phyloP scores from a whole-genome alignment of 495 filamentous ascomycete species.

The Choiromyces venosus region DNA sequence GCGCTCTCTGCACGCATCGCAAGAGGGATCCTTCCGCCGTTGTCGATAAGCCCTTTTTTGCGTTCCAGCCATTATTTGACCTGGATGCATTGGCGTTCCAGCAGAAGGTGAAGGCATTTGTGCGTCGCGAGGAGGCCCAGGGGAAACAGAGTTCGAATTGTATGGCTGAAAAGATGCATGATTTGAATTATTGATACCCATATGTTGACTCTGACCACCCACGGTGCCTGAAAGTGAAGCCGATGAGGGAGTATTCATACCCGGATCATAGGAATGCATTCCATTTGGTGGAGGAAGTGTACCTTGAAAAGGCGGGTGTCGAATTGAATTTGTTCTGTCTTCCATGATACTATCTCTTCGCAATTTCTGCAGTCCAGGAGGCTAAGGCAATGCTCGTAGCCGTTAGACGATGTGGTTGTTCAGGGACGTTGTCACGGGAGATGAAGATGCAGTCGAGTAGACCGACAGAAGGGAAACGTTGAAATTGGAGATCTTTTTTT shows the following conservation, averaged over 20 bases:
- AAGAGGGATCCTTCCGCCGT: slow-evolving; percentile 91
- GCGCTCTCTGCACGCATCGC: slow-evolving; percentile 92
- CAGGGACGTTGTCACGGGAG: slow-evolving; percentile 24
- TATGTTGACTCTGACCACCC: slow-evolving; percentile 30
- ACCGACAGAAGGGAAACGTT: slow-evolving; percentile 17
- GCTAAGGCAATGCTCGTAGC: slow-evolving; percentile 30
- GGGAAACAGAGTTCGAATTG: slow-evolving; percentile 40
- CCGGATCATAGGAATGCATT: slow-evolving; percentile 33
- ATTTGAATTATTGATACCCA: slow-evolving; percentile 26
- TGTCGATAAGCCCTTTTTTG: slow-evolving; percentile 95
- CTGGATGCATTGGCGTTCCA: slow-evolving; percentile 31
- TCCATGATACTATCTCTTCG: slow-evolving; percentile 30
- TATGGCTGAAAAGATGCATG: slow-evolving; percentile 37
- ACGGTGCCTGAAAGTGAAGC: slow-evolving; percentile 26
- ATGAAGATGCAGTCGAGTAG: slow-evolving; percentile 32
- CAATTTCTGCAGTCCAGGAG: slow-evolving; percentile 12
- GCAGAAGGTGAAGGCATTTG: slow-evolving; percentile 38
- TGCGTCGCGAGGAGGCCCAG: slow-evolving; percentile 37
- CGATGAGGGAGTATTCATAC: slow-evolving; percentile 27
- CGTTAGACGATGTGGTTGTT: slow-evolving; percentile 22
- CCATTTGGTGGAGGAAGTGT: slow-evolving; percentile 30
- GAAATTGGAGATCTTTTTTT: slow-evolving; percentile 28
- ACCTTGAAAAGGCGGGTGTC: slow-evolving; percentile 31
- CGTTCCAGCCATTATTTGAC: slow-evolving; percentile 47
- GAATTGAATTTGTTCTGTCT: slow-evolving; percentile 36